Evolutionary conservation across 352 stramenopile genomes (phyloP).

Genomic region (Phytophthora agathidicida): DNA sequence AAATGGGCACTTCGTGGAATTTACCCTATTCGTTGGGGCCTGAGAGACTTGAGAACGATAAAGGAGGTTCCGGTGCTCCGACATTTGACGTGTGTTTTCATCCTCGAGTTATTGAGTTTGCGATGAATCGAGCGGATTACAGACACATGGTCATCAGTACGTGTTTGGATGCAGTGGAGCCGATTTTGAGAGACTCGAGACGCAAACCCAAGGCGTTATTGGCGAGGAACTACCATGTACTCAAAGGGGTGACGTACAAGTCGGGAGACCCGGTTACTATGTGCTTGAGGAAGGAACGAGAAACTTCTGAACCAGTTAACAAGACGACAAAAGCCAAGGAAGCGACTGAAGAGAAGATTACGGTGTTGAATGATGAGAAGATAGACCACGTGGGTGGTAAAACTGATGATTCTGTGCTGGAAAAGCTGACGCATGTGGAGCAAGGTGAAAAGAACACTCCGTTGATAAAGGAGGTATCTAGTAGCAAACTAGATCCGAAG

Average conservation of each 20-base stretch:
- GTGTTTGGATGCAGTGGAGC: conserved; percentile 85
- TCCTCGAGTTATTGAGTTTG: conserved; percentile 78
- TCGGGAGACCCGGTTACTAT: conserved; percentile 77
- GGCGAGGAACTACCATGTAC: conserved; percentile 69
- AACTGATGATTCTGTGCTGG: conserved; percentile 14
- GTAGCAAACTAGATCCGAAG: conserved; percentile 11
- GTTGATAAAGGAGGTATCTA: conserved; percentile 32
- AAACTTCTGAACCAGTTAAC: conserved; percentile 7
- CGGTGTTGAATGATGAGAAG: conserved; percentile 17
- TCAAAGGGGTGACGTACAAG: conserved; percentile 91
- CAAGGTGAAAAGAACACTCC: conserved; percentile 4
- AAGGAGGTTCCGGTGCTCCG: conserved; percentile 59
- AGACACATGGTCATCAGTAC: conserved; percentile 89
- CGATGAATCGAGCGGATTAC: conserved; percentile 63
- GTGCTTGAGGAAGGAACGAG: conserved; percentile 52
- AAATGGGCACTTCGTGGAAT: conserved; percentile 77
- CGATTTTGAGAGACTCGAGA: conserved; percentile 51
- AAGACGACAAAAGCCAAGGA: conserved; percentile 3
- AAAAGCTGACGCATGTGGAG: conserved; percentile 28
- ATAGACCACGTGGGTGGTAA: neutral
- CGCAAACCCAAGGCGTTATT: conserved; percentile 27
- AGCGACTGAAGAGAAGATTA: conserved; percentile 1
- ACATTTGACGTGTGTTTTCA: conserved; percentile 95
- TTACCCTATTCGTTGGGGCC: conserved; percentile 92
- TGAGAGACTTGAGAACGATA: conserved; percentile 90